A percentile compares a stretch with the other conserved stretches of the same genome.
phyloP scores from a whole-genome alignment of 2,329 filamentous ascomycete genomes.

The Aspergillus terreus region DNA sequence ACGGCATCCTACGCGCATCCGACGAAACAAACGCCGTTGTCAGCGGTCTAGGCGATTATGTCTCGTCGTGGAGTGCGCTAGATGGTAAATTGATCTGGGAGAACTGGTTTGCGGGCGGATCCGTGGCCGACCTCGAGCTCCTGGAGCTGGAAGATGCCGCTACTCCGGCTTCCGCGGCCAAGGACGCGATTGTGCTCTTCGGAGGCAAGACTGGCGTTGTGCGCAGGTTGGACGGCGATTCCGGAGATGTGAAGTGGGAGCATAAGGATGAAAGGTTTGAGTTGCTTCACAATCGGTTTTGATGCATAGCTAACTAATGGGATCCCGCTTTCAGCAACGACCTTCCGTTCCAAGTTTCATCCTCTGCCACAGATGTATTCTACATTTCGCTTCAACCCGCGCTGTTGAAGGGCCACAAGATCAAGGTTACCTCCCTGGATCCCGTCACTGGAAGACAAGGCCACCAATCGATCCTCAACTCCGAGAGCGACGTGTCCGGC shows the following conservation, averaged over 20 bases:
- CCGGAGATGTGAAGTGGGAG: conserved; percentile 76
- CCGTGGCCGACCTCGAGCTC: conserved; percentile 60
- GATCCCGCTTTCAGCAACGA: conserved; percentile 53
- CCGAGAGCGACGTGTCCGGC: conserved; percentile 65
- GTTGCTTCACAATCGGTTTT: neutral
- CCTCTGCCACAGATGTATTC: conserved; percentile 66
- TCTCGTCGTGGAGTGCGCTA: conserved; percentile 78
- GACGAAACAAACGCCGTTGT: conserved; percentile 75
- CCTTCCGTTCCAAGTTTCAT: conserved; percentile 70
- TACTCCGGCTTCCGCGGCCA: conserved; percentile 39
- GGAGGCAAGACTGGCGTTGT: conserved; percentile 56
- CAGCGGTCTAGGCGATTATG: conserved; percentile 64
- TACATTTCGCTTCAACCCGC: conserved; percentile 70
- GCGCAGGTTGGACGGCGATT: conserved; percentile 67
- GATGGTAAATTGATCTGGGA: conserved; percentile 79
- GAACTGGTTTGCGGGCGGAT: conserved; percentile 52
- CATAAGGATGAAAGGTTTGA: conserved; percentile 58
- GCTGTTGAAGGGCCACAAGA: conserved; percentile 64
- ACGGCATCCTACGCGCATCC: conserved; percentile 61
- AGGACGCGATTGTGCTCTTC: conserved; percentile 67
- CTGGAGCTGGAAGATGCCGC: conserved; percentile 62
- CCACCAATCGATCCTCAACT: conserved; percentile 67
- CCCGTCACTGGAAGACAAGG: conserved; percentile 66
- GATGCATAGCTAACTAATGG: conserved; percentile 16
- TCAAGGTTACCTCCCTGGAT: conserved; percentile 73